Evolutionary conservation across 1,284 basidiomycete genomes (phyloP).

Genomic region (Moesziomyces globuligerus): DNA sequence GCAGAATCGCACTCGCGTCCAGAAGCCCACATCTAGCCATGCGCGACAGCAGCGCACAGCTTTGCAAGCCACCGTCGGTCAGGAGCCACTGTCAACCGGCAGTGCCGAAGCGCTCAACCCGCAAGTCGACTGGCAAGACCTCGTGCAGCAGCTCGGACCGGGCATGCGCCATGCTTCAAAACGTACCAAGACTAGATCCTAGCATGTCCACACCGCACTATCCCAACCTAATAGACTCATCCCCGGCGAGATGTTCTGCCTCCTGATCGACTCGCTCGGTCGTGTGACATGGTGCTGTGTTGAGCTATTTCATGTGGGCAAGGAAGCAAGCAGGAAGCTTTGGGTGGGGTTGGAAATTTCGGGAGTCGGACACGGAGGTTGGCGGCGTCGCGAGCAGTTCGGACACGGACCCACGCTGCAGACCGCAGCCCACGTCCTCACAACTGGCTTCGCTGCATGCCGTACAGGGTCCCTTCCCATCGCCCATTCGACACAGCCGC

Average conservation of each 20-base stretch:
- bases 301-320: no score
- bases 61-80: background rate
- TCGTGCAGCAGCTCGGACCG: conserved; percentile 17
- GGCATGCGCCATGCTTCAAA: background rate
- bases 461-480: background rate
- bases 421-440: conserved; percentile 1
- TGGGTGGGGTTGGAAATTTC: no score
- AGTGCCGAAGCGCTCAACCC: conserved; percentile 22
- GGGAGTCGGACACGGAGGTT: conserved; percentile 5
- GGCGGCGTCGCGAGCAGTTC: background rate
- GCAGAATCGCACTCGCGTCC: background rate
- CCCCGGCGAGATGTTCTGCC: background rate
- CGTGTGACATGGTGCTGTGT: no score
- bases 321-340: no score
- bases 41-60: background rate
- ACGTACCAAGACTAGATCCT: conserved; percentile 18
- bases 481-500: background rate
- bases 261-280: background rate
- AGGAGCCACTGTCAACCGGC: background rate
- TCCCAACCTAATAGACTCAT: background rate
- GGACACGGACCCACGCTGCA: conserved; percentile 14
- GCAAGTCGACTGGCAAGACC: conserved; percentile 25
- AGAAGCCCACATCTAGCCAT: background rate
- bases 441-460: background rate
- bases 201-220: background rate